phyloP scores from a whole-genome alignment of 2,329 filamentous ascomycete species.

The Calonectria naviculata region DNA sequence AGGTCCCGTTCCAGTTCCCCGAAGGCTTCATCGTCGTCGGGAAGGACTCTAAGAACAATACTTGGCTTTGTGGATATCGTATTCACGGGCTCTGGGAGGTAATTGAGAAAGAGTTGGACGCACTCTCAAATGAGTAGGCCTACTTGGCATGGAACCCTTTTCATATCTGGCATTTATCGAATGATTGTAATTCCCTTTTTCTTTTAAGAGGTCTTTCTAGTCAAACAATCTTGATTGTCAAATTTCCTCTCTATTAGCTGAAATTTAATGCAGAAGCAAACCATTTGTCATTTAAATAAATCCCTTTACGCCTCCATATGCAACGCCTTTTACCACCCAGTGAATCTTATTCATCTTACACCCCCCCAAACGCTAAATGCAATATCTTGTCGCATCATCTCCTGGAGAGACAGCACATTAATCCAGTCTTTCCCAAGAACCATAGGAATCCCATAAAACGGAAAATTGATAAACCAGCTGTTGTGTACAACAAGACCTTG shows the following conservation, averaged over 20 bases:
- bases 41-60: conserved; percentile 20
- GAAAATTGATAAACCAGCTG: not conserved
- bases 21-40: conserved; percentile 26
- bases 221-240: no score
- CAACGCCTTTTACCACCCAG: not conserved
- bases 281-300: not conserved
- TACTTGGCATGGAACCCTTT: no score
- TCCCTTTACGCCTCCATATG: not conserved
- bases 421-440: not conserved
- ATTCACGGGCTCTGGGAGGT: conserved; percentile 15
- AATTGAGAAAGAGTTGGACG: conserved; percentile 18
- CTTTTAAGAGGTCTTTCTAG: no score
- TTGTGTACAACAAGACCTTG: not conserved
- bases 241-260: not conserved
- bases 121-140: no score
- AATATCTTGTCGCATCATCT: not conserved
- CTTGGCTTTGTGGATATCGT: conserved; percentile 25
- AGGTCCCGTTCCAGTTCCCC: conserved; percentile 15
- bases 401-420: not conserved
- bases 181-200: conserved; percentile 1
- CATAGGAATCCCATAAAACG: not conserved
- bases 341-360: not conserved
- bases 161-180: not conserved
- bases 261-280: not conserved
- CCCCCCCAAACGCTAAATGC: not conserved